Base-by-base conservation (phyloP, 495 filamentous ascomycete species). In the Penicillium simplicissimum region DNA sequence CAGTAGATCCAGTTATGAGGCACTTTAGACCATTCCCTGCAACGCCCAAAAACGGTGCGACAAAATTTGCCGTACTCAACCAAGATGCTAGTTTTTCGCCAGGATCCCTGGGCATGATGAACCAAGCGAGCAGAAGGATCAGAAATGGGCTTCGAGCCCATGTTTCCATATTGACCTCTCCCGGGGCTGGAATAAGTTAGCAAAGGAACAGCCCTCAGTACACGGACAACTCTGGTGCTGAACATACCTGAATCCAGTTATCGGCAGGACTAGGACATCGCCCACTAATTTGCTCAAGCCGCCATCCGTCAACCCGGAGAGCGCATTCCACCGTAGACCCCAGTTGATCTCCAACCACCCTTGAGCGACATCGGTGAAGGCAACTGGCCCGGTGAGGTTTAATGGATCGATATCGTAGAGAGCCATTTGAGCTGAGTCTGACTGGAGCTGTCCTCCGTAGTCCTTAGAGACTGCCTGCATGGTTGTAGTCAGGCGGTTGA, bases 21-120 rank as follows among this genome's bases (percentile, higher is more conserved):
- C n/a, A 53, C 51, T 53, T 53, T 53, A 9, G 51, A 53, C 51
- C 51, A 53, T 11, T 37, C 15, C 19, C 34, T 53, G 19, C 51
- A 53, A n/a, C 31, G 51, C 15, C 51, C 51, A 23, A 53, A 53
- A 13, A 53, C 19, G 7, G 51, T 53, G 15, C 51, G 51, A 23
- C 51, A 53, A 37, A 53, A 53, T 37, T 53, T 53, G 51, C 51
- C 51, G 51, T 53, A 53, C 14, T 53, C 51, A 4, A 53, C 51
- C 9, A 35, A 11, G 13, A 53, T 11, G 51, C 51, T 53, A 35
- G 51, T 11, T 36, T 17, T 35, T 53, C 51, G 35, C 51, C 51
- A 53, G 8, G 51, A 53, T 17, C 51, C 51, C 8, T 17, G 13
- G 10, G 51, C 51, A 23, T 53, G 51, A 33, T 53, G 51, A 11